Evolutionary conservation across 2,329 filamentous ascomycete species (phyloP).

Genomic region (Scytalidium lignicola): DNA sequence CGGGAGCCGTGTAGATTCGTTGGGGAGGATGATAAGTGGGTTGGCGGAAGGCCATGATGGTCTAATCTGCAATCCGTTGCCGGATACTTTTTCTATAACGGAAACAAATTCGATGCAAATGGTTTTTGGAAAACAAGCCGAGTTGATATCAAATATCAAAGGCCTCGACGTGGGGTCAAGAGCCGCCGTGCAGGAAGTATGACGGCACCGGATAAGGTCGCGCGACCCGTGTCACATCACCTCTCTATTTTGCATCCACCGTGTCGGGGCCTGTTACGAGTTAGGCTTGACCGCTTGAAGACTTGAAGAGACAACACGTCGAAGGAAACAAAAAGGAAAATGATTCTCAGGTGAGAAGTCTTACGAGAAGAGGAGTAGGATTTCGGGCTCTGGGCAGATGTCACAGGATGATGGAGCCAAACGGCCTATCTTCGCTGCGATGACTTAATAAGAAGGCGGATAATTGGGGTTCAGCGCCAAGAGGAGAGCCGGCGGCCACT

Average conservation of each 20-base stretch:
- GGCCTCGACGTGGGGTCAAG: too few relatives aligned
- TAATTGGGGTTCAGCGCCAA: background rate
- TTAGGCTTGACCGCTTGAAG: background rate
- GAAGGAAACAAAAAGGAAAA: too few relatives aligned
- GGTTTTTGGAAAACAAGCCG: background rate
- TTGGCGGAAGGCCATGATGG: slow-evolving; percentile 56
- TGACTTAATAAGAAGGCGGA: background rate
- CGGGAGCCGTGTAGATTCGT: slow-evolving; percentile 37
- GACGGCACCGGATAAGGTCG: background rate
- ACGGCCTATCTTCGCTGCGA: background rate
- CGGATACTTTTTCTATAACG: background rate
- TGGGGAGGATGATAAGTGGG: slow-evolving; percentile 48
- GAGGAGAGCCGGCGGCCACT: background rate
- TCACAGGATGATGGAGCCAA: background rate
- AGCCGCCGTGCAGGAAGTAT: background rate
- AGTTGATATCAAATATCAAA: too few relatives aligned
- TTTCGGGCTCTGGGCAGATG: background rate
- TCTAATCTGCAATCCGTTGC: background rate
- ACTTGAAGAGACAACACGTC: too few relatives aligned
- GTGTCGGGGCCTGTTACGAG: background rate
- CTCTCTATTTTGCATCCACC: background rate
- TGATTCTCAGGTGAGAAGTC: background rate
- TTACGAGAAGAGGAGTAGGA: background rate
- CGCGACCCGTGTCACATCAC: background rate
- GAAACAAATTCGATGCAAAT: background rate